Evolutionary conservation across 208 protist species (phyloP).

Genomic region (Baffinella frigidus): DNA sequence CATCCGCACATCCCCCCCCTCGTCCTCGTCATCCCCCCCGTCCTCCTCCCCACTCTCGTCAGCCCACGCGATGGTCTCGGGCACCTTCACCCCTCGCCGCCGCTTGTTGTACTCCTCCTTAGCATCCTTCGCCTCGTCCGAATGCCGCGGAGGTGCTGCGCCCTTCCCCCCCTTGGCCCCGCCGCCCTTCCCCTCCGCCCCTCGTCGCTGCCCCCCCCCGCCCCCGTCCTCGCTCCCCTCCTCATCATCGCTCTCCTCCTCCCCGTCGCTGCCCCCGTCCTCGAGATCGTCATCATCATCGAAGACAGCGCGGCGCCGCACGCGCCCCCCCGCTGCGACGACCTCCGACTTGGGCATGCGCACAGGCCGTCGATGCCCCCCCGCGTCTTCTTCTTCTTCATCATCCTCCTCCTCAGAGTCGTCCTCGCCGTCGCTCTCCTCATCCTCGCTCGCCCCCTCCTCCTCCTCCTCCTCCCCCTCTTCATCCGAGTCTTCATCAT

Average conservation of each 20-base stretch:
- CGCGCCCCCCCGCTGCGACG: background rate
- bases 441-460: conserved; percentile 72
- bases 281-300: conserved; percentile 71
- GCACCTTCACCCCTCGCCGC: conserved; percentile 1
- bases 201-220: conserved; percentile 55
- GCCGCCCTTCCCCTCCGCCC: too few species aligned
- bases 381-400: conserved; percentile 70
- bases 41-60: conserved; percentile 38
- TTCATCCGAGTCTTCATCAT: conserved; percentile 65
- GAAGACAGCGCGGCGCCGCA: conserved; percentile 66
- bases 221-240: conserved; percentile 73
- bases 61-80: conserved; percentile 32
- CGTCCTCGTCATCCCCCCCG: conserved; percentile 53
- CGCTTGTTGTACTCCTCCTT: conserved; percentile 53
- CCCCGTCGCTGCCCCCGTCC: conserved; percentile 59
- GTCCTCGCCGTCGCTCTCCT: conserved; percentile 63
- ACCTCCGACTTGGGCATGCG: background rate
- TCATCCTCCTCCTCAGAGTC: conserved; percentile 65
- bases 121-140: conserved; percentile 23
- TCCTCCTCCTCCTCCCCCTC: conserved; percentile 64
- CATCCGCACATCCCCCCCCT: background rate
- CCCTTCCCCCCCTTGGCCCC: conserved; percentile 66
- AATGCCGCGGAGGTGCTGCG: background rate
- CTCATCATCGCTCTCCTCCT: conserved; percentile 75
- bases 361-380: conserved; percentile 1